Percentiles rank a stretch among this genome's conserved stretches.
Conservation (phyloP, 2,329 filamentous ascomycete species). For the Periconia digitata region DNA sequence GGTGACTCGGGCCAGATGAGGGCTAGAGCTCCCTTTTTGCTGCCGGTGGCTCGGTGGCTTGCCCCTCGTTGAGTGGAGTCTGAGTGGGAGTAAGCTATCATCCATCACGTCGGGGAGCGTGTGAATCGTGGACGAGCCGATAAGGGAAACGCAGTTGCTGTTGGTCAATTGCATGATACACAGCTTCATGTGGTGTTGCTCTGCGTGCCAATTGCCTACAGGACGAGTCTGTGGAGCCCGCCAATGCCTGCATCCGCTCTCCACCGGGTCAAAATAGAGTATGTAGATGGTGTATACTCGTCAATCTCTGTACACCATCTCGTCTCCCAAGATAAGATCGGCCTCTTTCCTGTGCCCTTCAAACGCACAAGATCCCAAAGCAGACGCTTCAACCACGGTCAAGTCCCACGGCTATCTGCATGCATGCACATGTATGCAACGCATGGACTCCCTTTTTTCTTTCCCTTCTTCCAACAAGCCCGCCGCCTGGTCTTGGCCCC, state of each 20-base stretch:
- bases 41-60: not conserved
- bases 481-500: too few relatives aligned
- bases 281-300: too few relatives aligned
- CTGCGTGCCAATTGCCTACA: too few relatives aligned
- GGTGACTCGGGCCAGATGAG: constrained; percentile 17
- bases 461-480: too few relatives aligned
- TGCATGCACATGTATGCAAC: not conserved
- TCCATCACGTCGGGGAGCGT: not conserved
- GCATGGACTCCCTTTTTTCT: too few relatives aligned
- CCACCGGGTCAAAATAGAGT: too few relatives aligned
- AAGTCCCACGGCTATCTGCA: not conserved
- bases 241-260: too few relatives aligned
- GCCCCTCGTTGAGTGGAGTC: constrained; percentile 1
- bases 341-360: too few relatives aligned
- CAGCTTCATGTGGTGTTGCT: too few relatives aligned
- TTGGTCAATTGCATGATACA: not conserved
- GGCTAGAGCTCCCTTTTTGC: constrained; percentile 28
- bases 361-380: not conserved
- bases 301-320: too few relatives aligned
- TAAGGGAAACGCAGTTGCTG: not conserved
- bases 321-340: too few relatives aligned
- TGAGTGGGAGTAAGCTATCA: not conserved
- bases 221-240: too few relatives aligned
- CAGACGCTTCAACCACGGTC: not conserved
- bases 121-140: not conserved